Evolutionary conservation across 768 basidiomycete genomes (phyloP), one percentile per base, ranked within the genome.

Genomic region (Cystobasidiopsis lactophilus): DNA sequence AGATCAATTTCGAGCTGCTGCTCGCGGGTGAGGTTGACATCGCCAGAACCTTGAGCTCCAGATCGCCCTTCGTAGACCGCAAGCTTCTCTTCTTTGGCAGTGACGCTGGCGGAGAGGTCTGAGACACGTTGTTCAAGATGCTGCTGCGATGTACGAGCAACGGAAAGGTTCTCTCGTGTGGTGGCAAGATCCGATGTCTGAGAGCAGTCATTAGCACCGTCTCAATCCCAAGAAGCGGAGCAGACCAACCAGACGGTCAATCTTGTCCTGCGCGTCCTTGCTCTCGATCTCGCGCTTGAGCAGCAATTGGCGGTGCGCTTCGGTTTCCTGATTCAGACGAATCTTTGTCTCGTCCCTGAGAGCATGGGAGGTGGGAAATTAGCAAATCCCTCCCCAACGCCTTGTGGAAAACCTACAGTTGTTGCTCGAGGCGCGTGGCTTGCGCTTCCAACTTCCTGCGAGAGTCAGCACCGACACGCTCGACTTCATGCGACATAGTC

Each of bases 401-500:
- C n/a, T n/a, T n/a, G 19, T 31, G 16, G 31, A 30, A 10, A 19
- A 70, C 76, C 52, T 61, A 91, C 83, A 74, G 75, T 62, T 91
- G 86, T 38, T 70, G 69, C 63, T 88, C 82, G 51, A 86, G 67
- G 67, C 79, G 72, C 59, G 82, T 76, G 39, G 85, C 67, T 60
- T 85, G 79, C 52, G 71, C 77, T 66, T 93, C 86, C 31, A 89
- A 68, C 7, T 85, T 76, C 14, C 77, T 71, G 19, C 83, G 75
- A 59, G 89, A 83, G 54, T 84, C 89, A 63, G 80, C 78, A 5
- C 79, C 77, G 0, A 81, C 80, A 47, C 78, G 74, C 63, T 89
- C 85, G 5, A 84, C 71, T 59, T 93, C 89, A 52, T 76, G 76
- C 60, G 85, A 83, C 77, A 93, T 85, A 62, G 75, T 80, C 67